phyloP scores from a whole-genome alignment of 2,329 filamentous ascomycete species.

The Xylaria sp. region DNA sequence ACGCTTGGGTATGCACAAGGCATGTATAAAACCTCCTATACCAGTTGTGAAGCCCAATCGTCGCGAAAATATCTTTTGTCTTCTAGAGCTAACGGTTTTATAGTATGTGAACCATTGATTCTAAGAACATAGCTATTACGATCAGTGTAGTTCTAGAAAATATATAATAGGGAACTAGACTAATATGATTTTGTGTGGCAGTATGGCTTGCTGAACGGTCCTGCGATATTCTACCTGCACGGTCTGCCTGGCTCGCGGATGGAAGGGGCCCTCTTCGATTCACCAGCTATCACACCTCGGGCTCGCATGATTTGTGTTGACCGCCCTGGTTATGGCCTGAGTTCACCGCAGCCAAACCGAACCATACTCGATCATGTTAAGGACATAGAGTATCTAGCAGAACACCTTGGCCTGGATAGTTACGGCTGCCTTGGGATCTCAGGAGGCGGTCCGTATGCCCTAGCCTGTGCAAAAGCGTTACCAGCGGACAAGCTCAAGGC shows the following conservation, averaged over 20 bases:
- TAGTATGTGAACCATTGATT: no score
- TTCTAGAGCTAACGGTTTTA: no score
- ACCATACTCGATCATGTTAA: conserved; percentile 13
- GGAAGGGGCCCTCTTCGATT: conserved; percentile 21
- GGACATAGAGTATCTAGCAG: conserved; percentile 15
- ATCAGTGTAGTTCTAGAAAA: no score
- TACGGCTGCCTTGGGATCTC: conserved; percentile 19
- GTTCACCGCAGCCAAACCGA: conserved; percentile 16
- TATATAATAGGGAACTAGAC: no score
- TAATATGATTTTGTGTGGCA: no score
- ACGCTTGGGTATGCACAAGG: conserved; percentile 18
- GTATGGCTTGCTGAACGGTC: conserved; percentile 13
- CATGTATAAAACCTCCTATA: no score
- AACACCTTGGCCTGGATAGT: conserved; percentile 17
- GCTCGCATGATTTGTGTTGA: conserved; percentile 22
- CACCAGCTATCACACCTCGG: conserved; percentile 16
- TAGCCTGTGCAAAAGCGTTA: conserved; percentile 18
- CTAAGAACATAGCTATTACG: no score
- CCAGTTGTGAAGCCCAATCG: no score
- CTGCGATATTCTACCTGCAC: conserved; percentile 19
- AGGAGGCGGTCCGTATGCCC: conserved; percentile 23
- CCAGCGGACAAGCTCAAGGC: conserved; percentile 21
- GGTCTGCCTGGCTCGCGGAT: conserved; percentile 18
- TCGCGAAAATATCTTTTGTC: no score
- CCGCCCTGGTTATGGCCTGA: conserved; percentile 19